Evolutionary conservation across 2,329 filamentous ascomycete species (phyloP).

Genomic region (Podosphaera leucotricha): DNA sequence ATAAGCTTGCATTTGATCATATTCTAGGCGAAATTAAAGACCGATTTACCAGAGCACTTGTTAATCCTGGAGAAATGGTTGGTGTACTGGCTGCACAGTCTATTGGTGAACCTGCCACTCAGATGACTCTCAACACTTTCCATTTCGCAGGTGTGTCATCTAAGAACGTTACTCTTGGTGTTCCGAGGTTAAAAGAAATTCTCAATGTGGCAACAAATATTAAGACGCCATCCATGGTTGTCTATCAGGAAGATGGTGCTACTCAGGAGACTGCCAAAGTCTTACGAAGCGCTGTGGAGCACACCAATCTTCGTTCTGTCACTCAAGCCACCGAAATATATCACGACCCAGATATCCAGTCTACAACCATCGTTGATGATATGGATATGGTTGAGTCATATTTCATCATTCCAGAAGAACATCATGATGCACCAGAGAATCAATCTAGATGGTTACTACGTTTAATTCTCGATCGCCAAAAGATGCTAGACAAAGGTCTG

Average conservation of each 20-base stretch:
- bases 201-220: slow-evolving; percentile 93
- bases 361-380: slow-evolving; percentile 71
- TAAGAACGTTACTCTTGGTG: slow-evolving; percentile 98
- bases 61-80: slow-evolving; percentile 94
- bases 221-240: slow-evolving; percentile 93
- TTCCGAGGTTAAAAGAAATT: slow-evolving; percentile 98
- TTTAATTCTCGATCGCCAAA: slow-evolving; percentile 78
- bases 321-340: slow-evolving; percentile 88
- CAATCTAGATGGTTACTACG: slow-evolving; percentile 93
- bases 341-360: slow-evolving; percentile 77
- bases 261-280: slow-evolving; percentile 63
- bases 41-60: slow-evolving; percentile 64
- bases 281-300: slow-evolving; percentile 74
- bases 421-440: slow-evolving; percentile 32
- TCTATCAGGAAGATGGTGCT: slow-evolving; percentile 47
- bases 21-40: slow-evolving; percentile 77
- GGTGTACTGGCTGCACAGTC: slow-evolving; percentile 94
- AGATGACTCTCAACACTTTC: slow-evolving; percentile 99
- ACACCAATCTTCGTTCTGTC: slow-evolving; percentile 79
- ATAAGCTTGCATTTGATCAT: slow-evolving; percentile 79
- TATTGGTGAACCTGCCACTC: slow-evolving; percentile 92
- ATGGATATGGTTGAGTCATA: slow-evolving; percentile 89
- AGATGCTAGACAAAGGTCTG: slow-evolving; percentile 84
- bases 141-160: slow-evolving; percentile 99
- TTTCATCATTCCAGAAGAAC: slow-evolving; percentile 77